Evolutionary conservation across 495 filamentous ascomycete genomes (phyloP).

Genomic region (Recurvomyces mirabilis): DNA sequence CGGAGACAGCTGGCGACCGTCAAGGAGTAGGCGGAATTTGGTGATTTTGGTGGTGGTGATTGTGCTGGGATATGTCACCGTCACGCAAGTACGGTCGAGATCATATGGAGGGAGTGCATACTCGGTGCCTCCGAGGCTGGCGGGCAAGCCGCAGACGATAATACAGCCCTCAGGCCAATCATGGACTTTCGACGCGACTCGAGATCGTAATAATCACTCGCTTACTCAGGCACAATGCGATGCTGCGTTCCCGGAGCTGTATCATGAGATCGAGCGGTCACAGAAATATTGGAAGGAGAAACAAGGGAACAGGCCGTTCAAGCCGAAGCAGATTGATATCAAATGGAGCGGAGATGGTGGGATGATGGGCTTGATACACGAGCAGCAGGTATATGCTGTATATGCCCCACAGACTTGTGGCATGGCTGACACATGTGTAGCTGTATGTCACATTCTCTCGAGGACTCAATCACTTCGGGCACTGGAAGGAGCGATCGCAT

Average conservation of each 20-base stretch:
- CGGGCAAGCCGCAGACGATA: too few species aligned
- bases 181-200: constrained; percentile 7
- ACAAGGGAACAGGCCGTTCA: background rate
- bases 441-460: constrained; percentile 6
- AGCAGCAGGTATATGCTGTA: constrained; percentile 21
- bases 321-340: background rate
- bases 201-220: constrained; percentile 9
- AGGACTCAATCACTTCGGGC: constrained; percentile 6
- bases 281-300: background rate
- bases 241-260: constrained; percentile 12
- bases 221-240: constrained; percentile 15
- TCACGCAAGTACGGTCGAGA: background rate
- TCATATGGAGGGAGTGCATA: background rate
- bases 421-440: constrained; percentile 30
- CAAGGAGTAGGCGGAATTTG: constrained; percentile 1
- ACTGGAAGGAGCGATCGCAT: constrained; percentile 29
- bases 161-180: too few species aligned
- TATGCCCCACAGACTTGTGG: background rate
- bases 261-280: constrained; percentile 14
- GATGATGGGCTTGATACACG: constrained; percentile 17
- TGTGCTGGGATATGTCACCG: background rate
- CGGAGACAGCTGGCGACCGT: constrained; percentile 3
- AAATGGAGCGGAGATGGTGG: constrained; percentile 5
- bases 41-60: background rate
- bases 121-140: background rate